Evolutionary conservation across 2,329 filamentous ascomycete species (phyloP).

Genomic region (Pseudonectria buxi): DNA sequence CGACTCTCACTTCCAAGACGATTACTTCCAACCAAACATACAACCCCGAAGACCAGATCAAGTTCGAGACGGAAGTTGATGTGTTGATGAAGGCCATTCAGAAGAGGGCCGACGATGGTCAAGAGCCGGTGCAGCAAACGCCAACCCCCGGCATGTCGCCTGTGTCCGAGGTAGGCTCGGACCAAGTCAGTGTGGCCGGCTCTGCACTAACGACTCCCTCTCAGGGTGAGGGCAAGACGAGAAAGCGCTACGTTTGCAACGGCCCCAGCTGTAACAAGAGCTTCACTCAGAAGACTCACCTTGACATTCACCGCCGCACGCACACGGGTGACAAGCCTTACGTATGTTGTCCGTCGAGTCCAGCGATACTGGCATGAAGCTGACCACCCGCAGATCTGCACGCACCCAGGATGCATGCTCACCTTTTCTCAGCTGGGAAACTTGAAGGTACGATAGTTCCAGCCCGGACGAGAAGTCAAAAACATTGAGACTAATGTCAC

Average conservation of each 20-base stretch:
- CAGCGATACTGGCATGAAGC: slow-evolving; percentile 2
- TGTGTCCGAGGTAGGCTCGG: slow-evolving; percentile 14
- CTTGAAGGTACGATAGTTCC: slow-evolving; percentile 56
- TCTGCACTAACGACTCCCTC: slow-evolving; percentile 7
- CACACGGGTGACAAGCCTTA: slow-evolving; percentile 91
- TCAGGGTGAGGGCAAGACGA: slow-evolving; percentile 22
- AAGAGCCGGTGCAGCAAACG: slow-evolving; percentile 20
- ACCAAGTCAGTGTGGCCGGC: slow-evolving; percentile 7
- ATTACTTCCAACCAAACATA: slow-evolving; percentile 41
- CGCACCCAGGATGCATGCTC: slow-evolving; percentile 64
- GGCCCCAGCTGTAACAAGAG: slow-evolving; percentile 69
- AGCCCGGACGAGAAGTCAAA: background rate
- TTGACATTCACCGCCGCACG: slow-evolving; percentile 80
- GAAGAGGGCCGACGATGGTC: slow-evolving; percentile 44
- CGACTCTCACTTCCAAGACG: slow-evolving; percentile 31
- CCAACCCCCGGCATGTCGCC: slow-evolving; percentile 21
- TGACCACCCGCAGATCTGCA: slow-evolving; percentile 51
- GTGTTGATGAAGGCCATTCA: slow-evolving; percentile 86
- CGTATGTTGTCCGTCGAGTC: slow-evolving; percentile 45
- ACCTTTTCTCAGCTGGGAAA: slow-evolving; percentile 88
- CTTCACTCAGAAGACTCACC: slow-evolving; percentile 87
- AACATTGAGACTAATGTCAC: background rate
- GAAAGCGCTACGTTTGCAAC: slow-evolving; percentile 66
- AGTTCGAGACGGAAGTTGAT: slow-evolving; percentile 78
- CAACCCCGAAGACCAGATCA: slow-evolving; percentile 42